Base-by-base conservation (phyloP, 345 rosid species). In the Moricandia moricandioides region DNA sequence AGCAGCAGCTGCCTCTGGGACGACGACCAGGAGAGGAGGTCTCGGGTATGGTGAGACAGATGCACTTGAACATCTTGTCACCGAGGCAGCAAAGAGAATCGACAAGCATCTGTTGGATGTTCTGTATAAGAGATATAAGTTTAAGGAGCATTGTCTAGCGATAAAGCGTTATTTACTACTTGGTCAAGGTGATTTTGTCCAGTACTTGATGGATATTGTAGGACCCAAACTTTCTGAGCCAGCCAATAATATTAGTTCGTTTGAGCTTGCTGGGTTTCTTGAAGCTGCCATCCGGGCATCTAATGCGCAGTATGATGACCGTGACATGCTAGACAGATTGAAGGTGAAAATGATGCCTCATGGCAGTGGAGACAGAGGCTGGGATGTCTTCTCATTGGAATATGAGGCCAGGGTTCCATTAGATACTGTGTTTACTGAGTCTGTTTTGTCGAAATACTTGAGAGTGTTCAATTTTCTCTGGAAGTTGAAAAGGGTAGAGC, bases 141-240 rank as follows among this genome's bases (percentile, higher is more conserved):
- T 94, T 78, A 94, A 82, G 81, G 98, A 88, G 76, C 98, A 94
- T 71, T 94, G 98, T 70, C 97, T 94, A 47, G 98, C 97, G 45
- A 94, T 94, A 62, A 94, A 91, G 87, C 88, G 90, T 24, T 94
- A 94, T 86, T 78, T 94, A 72, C 88, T 95, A 26, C 93, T 94
- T 24, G 98, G 98, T 66, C 98, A 94, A 82, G 98, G 98, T 65
- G 98, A 94, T 80, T 94, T 94, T 84, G 97, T 94, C 72, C 98
- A 94, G 81, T 95, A 85, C 79, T 79, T 91, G 78, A 90, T 91
- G 98, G 97, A 95, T 80, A 89, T 83, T 73, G 91, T 91, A 65
- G 97, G 96, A 78, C 88, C 96, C 11, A 91, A 96, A 70, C 98
- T 96, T 73, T 92, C 97, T 67, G 98, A 91, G 82, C 99, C 99